Evolutionary conservation across 2,329 filamentous ascomycete species (phyloP).

Genomic region (Ophidiomyces ophidiicola): DNA sequence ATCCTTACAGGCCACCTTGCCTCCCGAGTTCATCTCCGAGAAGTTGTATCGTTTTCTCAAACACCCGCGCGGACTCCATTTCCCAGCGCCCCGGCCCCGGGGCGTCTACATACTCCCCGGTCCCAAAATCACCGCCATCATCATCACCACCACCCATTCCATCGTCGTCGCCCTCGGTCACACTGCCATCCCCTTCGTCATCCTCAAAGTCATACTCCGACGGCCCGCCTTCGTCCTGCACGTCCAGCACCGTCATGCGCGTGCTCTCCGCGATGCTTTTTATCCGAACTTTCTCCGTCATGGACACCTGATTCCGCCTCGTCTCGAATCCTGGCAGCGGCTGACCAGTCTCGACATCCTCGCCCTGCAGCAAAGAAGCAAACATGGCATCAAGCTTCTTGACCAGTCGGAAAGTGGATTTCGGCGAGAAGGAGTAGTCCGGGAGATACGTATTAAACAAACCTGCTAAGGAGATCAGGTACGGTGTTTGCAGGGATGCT

Average conservation of each 20-base stretch:
- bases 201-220: constrained; percentile 23
- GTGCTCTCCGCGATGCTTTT: constrained; percentile 69
- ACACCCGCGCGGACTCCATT: constrained; percentile 63
- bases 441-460: constrained; percentile 60
- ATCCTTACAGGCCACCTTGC: constrained; percentile 8
- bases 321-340: constrained; percentile 58
- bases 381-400: constrained; percentile 76
- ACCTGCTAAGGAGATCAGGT: constrained; percentile 65
- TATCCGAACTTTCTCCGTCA: constrained; percentile 79
- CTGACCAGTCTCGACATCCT: constrained; percentile 53
- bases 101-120: constrained; percentile 24
- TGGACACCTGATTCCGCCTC: constrained; percentile 44
- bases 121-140: constrained; percentile 17
- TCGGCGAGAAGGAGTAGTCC: constrained; percentile 56
- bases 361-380: constrained; percentile 57
- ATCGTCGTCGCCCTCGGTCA: constrained; percentile 30
- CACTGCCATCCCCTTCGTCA: constrained; percentile 22
- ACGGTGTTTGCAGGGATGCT: constrained; percentile 73
- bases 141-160: constrained; percentile 32
- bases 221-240: constrained; percentile 36
- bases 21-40: constrained; percentile 54
- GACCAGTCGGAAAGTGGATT: constrained; percentile 57
- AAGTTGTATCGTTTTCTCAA: constrained; percentile 65
- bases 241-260: constrained; percentile 56
- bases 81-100: constrained; percentile 35